These are phyloP conservation scores for Ceratocystis albifundus DNA, from an alignment of 2,329 filamentous ascomycete species.

Conservation along the genomic window DNA sequence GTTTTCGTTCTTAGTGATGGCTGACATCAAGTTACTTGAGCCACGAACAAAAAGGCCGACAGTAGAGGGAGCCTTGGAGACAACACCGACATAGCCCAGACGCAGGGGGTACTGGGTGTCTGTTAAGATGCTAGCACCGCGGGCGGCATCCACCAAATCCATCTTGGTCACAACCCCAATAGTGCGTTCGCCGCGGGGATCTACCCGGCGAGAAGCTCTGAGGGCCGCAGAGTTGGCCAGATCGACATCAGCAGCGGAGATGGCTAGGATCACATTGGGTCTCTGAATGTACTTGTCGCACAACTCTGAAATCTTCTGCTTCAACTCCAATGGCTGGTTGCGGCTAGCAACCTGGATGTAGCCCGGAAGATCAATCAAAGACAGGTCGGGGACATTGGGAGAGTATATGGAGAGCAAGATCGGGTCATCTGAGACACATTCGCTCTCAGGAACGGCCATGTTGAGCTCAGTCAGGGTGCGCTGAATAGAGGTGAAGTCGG, in stretches of 20 bases:
- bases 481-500: constrained; percentile 85
- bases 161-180: constrained; percentile 99
- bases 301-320: constrained; percentile 88
- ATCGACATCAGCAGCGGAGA: constrained; percentile 95
- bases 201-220: constrained; percentile 77
- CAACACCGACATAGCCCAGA: constrained; percentile 92
- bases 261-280: constrained; percentile 91
- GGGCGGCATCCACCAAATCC: constrained; percentile 79
- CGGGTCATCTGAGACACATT: constrained; percentile 93
- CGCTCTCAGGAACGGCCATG: constrained; percentile 73
- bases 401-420: constrained; percentile 95
- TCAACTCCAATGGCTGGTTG: constrained; percentile 80
- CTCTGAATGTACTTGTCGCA: constrained; percentile 97
- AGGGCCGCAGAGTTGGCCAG: constrained; percentile 90
- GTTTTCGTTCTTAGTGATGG: constrained; percentile 80
- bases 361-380: constrained; percentile 87
- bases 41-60: constrained; percentile 74
- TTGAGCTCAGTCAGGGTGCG: constrained; percentile 91
- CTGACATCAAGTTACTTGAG: constrained; percentile 62
- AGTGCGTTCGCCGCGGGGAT: constrained; percentile 86
- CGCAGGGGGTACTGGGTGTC: constrained; percentile 90
- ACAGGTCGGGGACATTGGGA: constrained; percentile 86
- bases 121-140: constrained; percentile 65
- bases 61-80: constrained; percentile 63
- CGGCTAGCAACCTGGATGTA: constrained; percentile 94